Evolutionary conservation across 2,329 filamentous ascomycete species (phyloP).

Genomic region (Daldinia eschscholtzii): DNA sequence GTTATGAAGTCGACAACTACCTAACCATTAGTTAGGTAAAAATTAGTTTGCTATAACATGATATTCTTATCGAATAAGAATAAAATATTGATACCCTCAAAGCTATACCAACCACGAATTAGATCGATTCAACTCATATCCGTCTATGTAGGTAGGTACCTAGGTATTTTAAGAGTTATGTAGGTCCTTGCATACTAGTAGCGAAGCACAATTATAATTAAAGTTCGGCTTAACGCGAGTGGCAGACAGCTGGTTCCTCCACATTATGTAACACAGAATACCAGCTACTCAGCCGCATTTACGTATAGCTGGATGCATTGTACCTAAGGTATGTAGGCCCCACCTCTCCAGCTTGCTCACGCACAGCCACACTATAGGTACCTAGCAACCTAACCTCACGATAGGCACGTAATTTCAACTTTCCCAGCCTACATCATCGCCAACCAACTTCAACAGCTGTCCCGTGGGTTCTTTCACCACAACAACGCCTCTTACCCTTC

Average conservation of each 20-base stretch:
- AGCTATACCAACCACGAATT: too few species aligned
- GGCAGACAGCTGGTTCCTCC: not conserved
- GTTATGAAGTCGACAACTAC: too few species aligned
- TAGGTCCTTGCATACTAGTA: not conserved
- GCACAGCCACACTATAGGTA: conserved; percentile 33
- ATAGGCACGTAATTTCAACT: conserved; percentile 43
- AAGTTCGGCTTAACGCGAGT: not conserved
- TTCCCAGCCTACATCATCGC: conserved; percentile 40
- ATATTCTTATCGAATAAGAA: too few species aligned
- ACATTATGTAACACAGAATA: not conserved
- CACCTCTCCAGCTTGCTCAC: conserved; percentile 7
- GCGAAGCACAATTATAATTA: not conserved
- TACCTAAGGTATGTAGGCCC: not conserved
- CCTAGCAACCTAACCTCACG: conserved; percentile 34
- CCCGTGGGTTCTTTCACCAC: conserved; percentile 26
- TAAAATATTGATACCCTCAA: too few species aligned
- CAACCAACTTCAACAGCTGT: conserved; percentile 36
- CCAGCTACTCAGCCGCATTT: conserved; percentile 6
- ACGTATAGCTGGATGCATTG: conserved; percentile 1
- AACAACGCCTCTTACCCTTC: conserved; percentile 9
- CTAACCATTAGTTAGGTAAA: not conserved
- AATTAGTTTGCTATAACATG: not conserved
- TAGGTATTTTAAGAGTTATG: too few species aligned
- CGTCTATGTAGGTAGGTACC: too few species aligned
- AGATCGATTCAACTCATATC: too few species aligned